Conservation (phyloP, 495 filamentous ascomycete species). For the Alectoria sarmentosa region DNA sequence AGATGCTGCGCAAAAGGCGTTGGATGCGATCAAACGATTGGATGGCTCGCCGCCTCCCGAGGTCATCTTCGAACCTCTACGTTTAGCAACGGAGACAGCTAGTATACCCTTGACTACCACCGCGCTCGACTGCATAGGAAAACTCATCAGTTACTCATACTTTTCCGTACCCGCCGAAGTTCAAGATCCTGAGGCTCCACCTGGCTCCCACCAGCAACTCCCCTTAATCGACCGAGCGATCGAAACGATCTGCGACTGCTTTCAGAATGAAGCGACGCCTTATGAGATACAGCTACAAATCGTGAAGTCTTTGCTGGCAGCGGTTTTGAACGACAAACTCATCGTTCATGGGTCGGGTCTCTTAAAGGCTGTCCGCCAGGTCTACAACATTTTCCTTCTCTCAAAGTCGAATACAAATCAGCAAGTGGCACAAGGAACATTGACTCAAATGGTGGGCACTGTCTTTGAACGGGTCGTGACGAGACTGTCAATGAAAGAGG, state of each 20-base stretch:
- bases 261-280: constrained; percentile 88
- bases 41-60: constrained; percentile 74
- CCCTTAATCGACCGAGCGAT: constrained; percentile 93
- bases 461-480: constrained; percentile 92
- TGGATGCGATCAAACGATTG: constrained; percentile 72
- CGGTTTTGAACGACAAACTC: constrained; percentile 95
- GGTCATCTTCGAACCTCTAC: constrained; percentile 82
- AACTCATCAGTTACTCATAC: constrained; percentile 96
- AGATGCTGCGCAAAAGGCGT: constrained; percentile 71
- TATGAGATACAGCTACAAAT: constrained; percentile 94
- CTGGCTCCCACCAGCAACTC: constrained; percentile 30
- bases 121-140: constrained; percentile 95
- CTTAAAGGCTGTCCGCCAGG: constrained; percentile 94
- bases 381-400: constrained; percentile 97
- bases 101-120: constrained; percentile 80
- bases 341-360: constrained; percentile 96
- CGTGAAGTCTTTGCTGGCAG: constrained; percentile 90
- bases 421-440: constrained; percentile 89
- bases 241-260: constrained; percentile 98
- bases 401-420: constrained; percentile 89
- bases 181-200: constrained; percentile 21
- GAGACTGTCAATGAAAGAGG: constrained; percentile 81
- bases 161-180: constrained; percentile 67
- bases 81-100: constrained; percentile 75
- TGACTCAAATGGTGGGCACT: constrained; percentile 98